Evolutionary conservation across 352 stramenopile genomes (phyloP).

Genomic region (Pythium coloratum): DNA sequence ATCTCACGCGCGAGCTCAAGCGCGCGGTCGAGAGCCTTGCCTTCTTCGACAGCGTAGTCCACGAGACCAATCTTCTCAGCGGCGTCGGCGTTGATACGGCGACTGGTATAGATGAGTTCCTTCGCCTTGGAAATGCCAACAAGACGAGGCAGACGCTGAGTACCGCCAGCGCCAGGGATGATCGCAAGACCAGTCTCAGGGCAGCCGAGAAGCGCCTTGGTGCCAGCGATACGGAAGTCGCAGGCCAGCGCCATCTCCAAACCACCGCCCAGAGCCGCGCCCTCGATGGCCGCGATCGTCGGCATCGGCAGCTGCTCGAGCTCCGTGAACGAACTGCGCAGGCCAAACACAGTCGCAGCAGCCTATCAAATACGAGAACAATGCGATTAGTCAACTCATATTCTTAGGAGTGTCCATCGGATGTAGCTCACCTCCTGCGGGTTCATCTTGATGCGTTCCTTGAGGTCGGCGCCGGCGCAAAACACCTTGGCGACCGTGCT

Average conservation of each 20-base stretch:
- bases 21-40: conserved; percentile 66
- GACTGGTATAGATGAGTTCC: conserved; percentile 93
- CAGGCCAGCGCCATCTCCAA: conserved; percentile 92
- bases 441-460: conserved; percentile 89
- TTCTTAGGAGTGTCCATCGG: too few species aligned
- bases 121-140: conserved; percentile 93
- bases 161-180: conserved; percentile 92
- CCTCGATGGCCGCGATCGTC: conserved; percentile 92
- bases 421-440: conserved; percentile 83
- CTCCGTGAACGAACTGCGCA: conserved; percentile 82
- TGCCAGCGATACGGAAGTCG: conserved; percentile 90
- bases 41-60: conserved; percentile 81
- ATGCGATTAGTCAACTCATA: conserved; percentile 2
- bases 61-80: conserved; percentile 89
- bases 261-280: conserved; percentile 88
- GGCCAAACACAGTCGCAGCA: conserved; percentile 64
- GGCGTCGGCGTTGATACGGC: conserved; percentile 69
- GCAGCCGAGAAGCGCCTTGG: conserved; percentile 86
- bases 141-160: conserved; percentile 90
- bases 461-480: conserved; percentile 89
- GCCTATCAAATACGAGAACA: conserved; percentile 45
- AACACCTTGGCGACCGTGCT: conserved; percentile 84
- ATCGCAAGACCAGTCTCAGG: conserved; percentile 93
- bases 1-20: conserved; percentile 89
- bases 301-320: conserved; percentile 90